Conservation (phyloP, 306 rosid genomes). For the Cicer chorassanicum region DNA sequence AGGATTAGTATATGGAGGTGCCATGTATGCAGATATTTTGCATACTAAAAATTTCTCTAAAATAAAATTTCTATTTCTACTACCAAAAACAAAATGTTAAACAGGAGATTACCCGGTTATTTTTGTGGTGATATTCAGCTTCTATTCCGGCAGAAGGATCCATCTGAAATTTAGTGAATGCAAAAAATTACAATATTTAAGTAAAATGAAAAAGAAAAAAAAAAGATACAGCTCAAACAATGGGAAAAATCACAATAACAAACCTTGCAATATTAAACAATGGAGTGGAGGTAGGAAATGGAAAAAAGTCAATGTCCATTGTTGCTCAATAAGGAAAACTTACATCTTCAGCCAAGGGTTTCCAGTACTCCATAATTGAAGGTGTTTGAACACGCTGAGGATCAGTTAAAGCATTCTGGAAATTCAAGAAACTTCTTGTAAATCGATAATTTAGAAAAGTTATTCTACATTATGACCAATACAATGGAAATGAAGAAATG, state of each 20-base stretch:
- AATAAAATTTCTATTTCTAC: constrained; percentile 7
- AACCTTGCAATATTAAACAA: constrained; percentile 21
- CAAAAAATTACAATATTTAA: constrained; percentile 34
- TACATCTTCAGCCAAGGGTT: constrained; percentile 95
- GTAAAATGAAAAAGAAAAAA: not conserved
- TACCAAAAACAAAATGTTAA: constrained; percentile 1
- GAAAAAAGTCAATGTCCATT: constrained; percentile 14
- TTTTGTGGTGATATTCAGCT: constrained; percentile 90
- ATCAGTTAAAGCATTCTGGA: constrained; percentile 86
- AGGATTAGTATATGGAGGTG: not conserved
- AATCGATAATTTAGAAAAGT: constrained; percentile 11
- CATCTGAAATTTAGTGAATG: constrained; percentile 66
- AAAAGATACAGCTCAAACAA: not conserved
- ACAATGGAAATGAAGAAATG: constrained; percentile 27
- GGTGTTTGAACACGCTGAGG: constrained; percentile 96
- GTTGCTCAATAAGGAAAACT: constrained; percentile 49
- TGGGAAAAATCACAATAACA: constrained; percentile 28
- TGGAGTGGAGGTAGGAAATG: not conserved
- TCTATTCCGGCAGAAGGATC: constrained; percentile 91
- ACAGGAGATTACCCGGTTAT: constrained; percentile 64
- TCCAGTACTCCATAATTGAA: constrained; percentile 89
- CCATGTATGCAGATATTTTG: not conserved
- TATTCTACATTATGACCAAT: constrained; percentile 26
- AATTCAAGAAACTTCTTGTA: constrained; percentile 41
- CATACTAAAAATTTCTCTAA: constrained; percentile 8